Evolutionary conservation across 2,329 filamentous ascomycete genomes (phyloP).

Genomic region (Hymenoscyphus fructigenus): DNA sequence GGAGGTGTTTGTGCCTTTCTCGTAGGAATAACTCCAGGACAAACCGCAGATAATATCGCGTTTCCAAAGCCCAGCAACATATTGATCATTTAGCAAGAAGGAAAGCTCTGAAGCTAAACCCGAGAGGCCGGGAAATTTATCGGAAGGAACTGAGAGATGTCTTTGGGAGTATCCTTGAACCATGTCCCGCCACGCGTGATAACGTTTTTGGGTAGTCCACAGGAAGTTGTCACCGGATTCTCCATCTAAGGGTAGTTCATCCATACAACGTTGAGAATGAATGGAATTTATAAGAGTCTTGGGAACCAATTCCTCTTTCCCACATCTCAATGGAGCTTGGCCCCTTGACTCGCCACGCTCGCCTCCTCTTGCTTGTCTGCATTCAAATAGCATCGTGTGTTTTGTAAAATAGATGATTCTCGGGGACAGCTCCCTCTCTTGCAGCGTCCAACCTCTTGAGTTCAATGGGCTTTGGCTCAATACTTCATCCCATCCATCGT

Average conservation of each 20-base stretch:
- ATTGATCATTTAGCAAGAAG: conserved; percentile 12
- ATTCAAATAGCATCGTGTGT: conserved; percentile 17
- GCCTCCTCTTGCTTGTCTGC: conserved; percentile 3
- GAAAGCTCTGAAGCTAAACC: conserved; percentile 16
- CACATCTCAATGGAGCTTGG: background rate
- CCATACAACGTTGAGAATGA: conserved; percentile 7
- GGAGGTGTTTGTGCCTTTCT: background rate
- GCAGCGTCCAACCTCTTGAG: conserved; percentile 18
- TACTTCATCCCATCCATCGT: conserved; percentile 4
- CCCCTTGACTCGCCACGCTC: conserved; percentile 4
- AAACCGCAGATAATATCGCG: conserved; percentile 12
- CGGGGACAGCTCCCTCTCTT: conserved; percentile 18
- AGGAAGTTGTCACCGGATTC: background rate
- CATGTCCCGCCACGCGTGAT: conserved; percentile 11
- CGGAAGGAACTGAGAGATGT: conserved; percentile 9
- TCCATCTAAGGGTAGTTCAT: conserved; percentile 1
- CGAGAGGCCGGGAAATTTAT: conserved; percentile 17
- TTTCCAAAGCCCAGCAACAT: conserved; percentile 20
- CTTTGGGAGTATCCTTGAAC: conserved; percentile 10
- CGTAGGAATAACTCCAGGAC: conserved; percentile 4
- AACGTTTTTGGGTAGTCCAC: background rate
- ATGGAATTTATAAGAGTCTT: background rate
- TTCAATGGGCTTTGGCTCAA: conserved; percentile 3
- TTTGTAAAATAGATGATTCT: conserved; percentile 17
- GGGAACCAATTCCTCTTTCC: background rate